Evolutionary conservation across 1,284 basidiomycete genomes (phyloP), one percentile per base, ranked within the genome.

Genomic region (Ustilago cynodontis): DNA sequence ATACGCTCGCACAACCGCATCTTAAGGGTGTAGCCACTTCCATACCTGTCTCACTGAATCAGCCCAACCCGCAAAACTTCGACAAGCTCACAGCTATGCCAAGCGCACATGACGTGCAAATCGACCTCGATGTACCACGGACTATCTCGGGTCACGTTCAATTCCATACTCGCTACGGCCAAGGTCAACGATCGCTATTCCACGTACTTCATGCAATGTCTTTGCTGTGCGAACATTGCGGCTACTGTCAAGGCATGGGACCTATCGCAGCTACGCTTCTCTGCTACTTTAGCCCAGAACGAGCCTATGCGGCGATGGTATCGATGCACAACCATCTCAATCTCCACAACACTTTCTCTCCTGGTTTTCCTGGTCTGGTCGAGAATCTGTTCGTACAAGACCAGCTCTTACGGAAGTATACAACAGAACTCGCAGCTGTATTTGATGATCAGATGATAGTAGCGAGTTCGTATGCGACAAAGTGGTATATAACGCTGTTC

Each of bases 161-260:
- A 87, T 99, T 99, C 86, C 91, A 92, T 80, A 99, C 97, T 53
- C 90, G 97, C 62, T 99, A 99, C 87, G 97, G 97, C 52, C 90
- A 92, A 71, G 97, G 84, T 5, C 83, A 86, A 54, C 57, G 78
- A 20, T 62, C 68, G 31, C 57, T 86, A 92, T 99, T 99, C 87
- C 94, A 95, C 84, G 94, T 98, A 60, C 89, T 99, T 24, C 96
- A 99, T 86, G 91, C 90, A 50, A 94, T 98, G 84, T 95, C 94
- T 9, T 89, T 96, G 54, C 88, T 89, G 10, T 98, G 95, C 87
- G 86, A 88, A 14, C 89, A 90, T n/a, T 98, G 97, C 79, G 97
- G 95, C 2, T 99, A 99, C 86, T 96, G 96, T 64, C 97, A 99
- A 87, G 96, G 97, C 57, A 99, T 99, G 96, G 96, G 97, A 0